A percentile compares a stretch with the other conserved stretches of the same genome.
Evolutionary conservation across 2,329 filamentous ascomycete genomes (phyloP).

Genomic region (Fusarium irregulare): DNA sequence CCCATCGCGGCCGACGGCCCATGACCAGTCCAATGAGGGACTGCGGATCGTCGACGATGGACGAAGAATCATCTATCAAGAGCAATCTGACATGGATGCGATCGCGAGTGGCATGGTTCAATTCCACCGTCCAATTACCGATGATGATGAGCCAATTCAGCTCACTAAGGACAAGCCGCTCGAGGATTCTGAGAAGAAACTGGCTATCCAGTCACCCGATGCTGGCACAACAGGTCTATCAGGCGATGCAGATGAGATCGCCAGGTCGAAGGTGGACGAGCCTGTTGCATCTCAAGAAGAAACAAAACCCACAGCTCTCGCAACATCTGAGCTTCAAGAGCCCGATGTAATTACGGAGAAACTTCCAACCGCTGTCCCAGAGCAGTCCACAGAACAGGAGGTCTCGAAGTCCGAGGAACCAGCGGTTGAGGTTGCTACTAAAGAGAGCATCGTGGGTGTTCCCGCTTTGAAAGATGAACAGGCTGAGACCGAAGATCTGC

Average conservation of each 20-base stretch:
- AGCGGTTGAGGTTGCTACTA: slow-evolving; percentile 1
- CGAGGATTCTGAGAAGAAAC: slow-evolving; percentile 20
- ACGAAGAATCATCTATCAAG: slow-evolving; percentile 45
- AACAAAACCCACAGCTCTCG: slow-evolving; percentile 1
- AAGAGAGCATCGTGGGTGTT: neutral
- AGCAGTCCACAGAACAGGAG: neutral
- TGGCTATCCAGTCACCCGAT: slow-evolving; percentile 27
- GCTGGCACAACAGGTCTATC: slow-evolving; percentile 40
- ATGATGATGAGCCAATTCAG: slow-evolving; percentile 41
- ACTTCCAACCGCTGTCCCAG: neutral
- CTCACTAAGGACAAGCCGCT: slow-evolving; percentile 35
- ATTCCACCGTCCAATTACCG: slow-evolving; percentile 39
- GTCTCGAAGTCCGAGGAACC: neutral
- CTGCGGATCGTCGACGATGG: slow-evolving; percentile 45
- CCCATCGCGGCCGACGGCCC: slow-evolving; percentile 37
- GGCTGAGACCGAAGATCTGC: slow-evolving; percentile 17
- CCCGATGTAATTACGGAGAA: neutral
- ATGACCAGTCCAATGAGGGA: slow-evolving; percentile 46
- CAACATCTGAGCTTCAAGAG: slow-evolving; percentile 6
- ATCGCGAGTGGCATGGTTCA: slow-evolving; percentile 40
- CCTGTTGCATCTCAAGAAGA: neutral
- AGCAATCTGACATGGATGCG: slow-evolving; percentile 42
- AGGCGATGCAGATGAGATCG: slow-evolving; percentile 4
- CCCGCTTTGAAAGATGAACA: slow-evolving; percentile 21
- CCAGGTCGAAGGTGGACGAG: neutral